phyloP scores from a whole-genome alignment of 108 stramenopile genomes.

The Chaetoceros muelleri region DNA sequence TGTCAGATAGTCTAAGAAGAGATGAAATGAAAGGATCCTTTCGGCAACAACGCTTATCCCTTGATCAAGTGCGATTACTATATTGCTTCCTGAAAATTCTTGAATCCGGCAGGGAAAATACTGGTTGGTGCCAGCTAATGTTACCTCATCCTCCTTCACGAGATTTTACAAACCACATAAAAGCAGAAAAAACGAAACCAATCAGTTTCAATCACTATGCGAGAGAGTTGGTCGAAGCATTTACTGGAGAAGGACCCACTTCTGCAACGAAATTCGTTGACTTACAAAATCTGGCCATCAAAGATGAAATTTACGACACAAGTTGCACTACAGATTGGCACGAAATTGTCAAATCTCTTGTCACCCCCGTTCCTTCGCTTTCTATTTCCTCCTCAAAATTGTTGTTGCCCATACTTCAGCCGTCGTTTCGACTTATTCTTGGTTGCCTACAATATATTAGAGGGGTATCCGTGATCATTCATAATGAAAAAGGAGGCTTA shows the following conservation, averaged over 20 bases:
- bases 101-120: conserved; percentile 64
- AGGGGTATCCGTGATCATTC: conserved; percentile 18
- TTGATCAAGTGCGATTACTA: conserved; percentile 61
- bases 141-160: conserved; percentile 6
- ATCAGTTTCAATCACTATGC: too few relatives aligned
- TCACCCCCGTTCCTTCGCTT: too few relatives aligned
- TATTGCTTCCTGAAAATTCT: conserved; percentile 51
- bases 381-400: conserved; percentile 39
- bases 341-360: too few relatives aligned
- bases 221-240: too few relatives aligned
- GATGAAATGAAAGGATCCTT: conserved; percentile 11
- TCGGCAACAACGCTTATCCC: conserved; percentile 15
- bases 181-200: too few relatives aligned
- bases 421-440: conserved; percentile 52
- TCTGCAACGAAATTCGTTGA: too few relatives aligned
- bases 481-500: background rate
- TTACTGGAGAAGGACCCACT: too few relatives aligned
- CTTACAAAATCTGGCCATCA: conserved; percentile 4
- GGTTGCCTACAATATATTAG: conserved; percentile 36
- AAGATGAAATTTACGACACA: background rate
- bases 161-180: conserved; percentile 19
- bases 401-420: conserved; percentile 71
- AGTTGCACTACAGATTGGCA: too few relatives aligned
- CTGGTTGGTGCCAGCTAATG: conserved; percentile 51
- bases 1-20: too few relatives aligned